Evolutionary conservation across 2,329 filamentous ascomycete genomes (phyloP), one percentile per base, ranked within the genome.

Genomic region (Botrytis tulipae): DNA sequence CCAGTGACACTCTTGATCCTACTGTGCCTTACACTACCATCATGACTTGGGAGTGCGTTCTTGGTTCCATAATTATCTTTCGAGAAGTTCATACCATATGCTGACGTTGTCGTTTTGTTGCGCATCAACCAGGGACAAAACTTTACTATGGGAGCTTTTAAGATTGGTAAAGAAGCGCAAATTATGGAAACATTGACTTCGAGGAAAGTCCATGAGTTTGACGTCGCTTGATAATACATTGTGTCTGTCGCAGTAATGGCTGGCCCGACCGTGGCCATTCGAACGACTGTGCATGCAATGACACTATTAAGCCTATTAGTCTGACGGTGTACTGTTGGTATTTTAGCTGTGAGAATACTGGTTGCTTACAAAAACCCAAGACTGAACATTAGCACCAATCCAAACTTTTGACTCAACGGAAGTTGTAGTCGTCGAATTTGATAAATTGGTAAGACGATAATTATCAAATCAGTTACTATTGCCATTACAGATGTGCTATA

Each of bases 401-500:
- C 48, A 51, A 51, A 25, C 25, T n/a, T 51, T n/a, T 51, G 25
- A 51, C 48, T 51, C 7, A 51, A 51, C 25, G 48, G 48, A 51
- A 51, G 48, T 51, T 62, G 35, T 4, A 62, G 81, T 60, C 91
- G 87, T 3, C 89, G 89, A 82, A 91, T 60, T 44, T 70, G 40
- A 35, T 70, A 44, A 16, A 61, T 51, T 14, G 48, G 48, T 7
- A 92, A 83, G 65, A 91, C 87, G 22, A 92, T 82, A 48, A 92
- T 87, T 54, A 88, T 51, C 87, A 59, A 92, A 29, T 90, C 91
- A 70, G 48, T n/a, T 14, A 90, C 87, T 76, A 92, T 90, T 81
- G 92, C 92, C 72, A 91, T 85, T 0, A 89, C 89, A 2, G 90
- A 88, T 2, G 89, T 91, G 12, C 89, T 89, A 20, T 91, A 87